These are phyloP conservation scores for Neofusicoccum cordaticola DNA, from an alignment of 2,329 filamentous ascomycete species.

Conservation along the genomic window DNA sequence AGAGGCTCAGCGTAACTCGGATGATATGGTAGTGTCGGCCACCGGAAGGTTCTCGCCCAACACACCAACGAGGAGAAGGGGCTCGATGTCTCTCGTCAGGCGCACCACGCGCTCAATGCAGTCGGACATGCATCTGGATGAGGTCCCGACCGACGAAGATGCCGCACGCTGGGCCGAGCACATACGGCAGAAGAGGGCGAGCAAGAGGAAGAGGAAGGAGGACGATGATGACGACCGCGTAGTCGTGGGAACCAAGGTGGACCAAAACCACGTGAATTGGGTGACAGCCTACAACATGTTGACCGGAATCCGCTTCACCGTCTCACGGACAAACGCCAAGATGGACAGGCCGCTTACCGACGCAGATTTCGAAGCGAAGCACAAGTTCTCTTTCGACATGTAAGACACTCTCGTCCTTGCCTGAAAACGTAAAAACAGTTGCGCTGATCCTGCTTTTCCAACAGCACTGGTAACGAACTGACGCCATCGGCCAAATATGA, in stretches of 20 bases:
- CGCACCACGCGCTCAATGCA: constrained; percentile 81
- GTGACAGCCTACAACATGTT: constrained; percentile 99
- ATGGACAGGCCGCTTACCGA: constrained; percentile 86
- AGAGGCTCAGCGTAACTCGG: constrained; percentile 46
- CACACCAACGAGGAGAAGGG: constrained; percentile 63
- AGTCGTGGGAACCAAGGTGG: constrained; percentile 93
- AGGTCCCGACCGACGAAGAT: constrained; percentile 83
- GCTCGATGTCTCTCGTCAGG: constrained; percentile 79
- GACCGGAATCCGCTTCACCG: constrained; percentile 94
- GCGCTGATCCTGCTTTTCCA: background rate
- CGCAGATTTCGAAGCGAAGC: constrained; percentile 87
- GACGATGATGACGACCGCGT: constrained; percentile 89
- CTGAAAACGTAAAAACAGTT: background rate
- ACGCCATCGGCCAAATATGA: constrained; percentile 98
- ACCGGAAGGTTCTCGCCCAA: constrained; percentile 81
- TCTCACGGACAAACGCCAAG: constrained; percentile 95
- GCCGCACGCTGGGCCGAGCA: constrained; percentile 89
- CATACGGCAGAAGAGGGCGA: constrained; percentile 86
- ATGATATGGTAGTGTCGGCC: constrained; percentile 61
- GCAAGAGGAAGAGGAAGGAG: constrained; percentile 77
- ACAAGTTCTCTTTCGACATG: constrained; percentile 99
- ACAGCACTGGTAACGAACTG: constrained; percentile 88
- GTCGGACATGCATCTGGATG: constrained; percentile 80
- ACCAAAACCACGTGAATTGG: constrained; percentile 96
- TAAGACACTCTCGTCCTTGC: constrained; percentile 47